These are phyloP conservation scores for Alloascoidea hylecoeti DNA, from an alignment of 805 yeast species.

Conservation along the genomic window DNA sequence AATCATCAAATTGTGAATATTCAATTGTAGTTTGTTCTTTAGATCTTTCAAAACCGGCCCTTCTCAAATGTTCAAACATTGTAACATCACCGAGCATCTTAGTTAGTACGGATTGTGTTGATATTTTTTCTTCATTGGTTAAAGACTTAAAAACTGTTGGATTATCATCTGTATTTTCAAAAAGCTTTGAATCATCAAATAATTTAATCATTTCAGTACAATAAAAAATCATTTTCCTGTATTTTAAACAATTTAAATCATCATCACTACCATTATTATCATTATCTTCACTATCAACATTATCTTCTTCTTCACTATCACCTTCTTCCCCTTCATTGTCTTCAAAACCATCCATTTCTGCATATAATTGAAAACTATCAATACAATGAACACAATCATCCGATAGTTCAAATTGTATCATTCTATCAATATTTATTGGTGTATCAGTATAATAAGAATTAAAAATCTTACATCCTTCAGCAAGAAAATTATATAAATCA, in stretches of 20 bases:
- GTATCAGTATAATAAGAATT: not conserved
- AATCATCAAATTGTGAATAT: too few species aligned
- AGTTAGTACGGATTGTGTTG: not conserved
- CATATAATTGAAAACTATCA: slow-evolving; percentile 3
- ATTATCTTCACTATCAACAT: slow-evolving; percentile 2
- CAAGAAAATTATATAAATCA: not conserved
- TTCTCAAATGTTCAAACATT: too few species aligned
- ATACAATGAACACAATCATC: not conserved
- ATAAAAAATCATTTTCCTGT: not conserved
- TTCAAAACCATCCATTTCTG: slow-evolving; percentile 2
- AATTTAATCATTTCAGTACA: not conserved
- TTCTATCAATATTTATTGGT: not conserved
- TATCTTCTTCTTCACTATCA: slow-evolving; percentile 6
- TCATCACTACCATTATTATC: too few species aligned
- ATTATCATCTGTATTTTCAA: not conserved
- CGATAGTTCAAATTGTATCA: not conserved
- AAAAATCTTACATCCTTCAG: not conserved
- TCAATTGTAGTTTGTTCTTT: too few species aligned
- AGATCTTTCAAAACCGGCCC: too few species aligned
- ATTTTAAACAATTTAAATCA: too few species aligned
- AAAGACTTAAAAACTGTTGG: not conserved
- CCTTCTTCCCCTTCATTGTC: slow-evolving; percentile 4
- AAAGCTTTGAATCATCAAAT: not conserved
- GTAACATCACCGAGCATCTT: not conserved
- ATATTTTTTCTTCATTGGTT: not conserved